Percentiles rank a stretch among this genome's conserved stretches.
These are phyloP conservation scores for Salix arbutifolia DNA, from an alignment of 345 rosid genomes.

Conservation along the genomic window DNA sequence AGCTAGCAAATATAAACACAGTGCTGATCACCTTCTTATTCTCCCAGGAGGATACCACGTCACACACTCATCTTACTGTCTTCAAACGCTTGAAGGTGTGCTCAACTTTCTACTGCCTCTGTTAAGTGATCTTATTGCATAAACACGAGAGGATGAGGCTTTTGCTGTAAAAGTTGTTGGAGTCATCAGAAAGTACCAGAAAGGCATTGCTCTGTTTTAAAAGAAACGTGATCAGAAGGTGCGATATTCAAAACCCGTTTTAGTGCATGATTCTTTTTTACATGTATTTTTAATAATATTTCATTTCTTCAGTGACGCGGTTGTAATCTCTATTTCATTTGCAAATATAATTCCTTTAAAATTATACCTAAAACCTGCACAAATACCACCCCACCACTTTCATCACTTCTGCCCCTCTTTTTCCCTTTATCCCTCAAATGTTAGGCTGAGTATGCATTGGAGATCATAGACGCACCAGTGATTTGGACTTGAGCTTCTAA, in stretches of 20 bases:
- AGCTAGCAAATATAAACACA: constrained; percentile 46
- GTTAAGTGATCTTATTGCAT: constrained; percentile 57
- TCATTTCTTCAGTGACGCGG: background rate
- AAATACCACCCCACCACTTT: too few relatives aligned
- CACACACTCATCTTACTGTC: constrained; percentile 85
- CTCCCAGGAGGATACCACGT: constrained; percentile 91
- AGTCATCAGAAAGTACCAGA: constrained; percentile 45
- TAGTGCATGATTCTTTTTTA: background rate
- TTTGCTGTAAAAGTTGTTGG: constrained; percentile 46
- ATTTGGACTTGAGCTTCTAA: too few relatives aligned
- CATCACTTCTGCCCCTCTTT: too few relatives aligned
- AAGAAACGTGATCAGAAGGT: constrained; percentile 28
- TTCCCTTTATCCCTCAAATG: too few relatives aligned
- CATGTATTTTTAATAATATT: background rate
- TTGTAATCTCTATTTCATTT: too few relatives aligned
- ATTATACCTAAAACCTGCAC: too few relatives aligned
- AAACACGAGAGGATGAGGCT: constrained; percentile 68
- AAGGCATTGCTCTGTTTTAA: constrained; percentile 43
- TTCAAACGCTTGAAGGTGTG: constrained; percentile 82
- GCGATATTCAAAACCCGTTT: background rate
- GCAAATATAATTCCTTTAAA: too few relatives aligned
- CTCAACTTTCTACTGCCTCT: constrained; percentile 50
- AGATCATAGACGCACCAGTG: too few relatives aligned
- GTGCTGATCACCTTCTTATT: constrained; percentile 60
- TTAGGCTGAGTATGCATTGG: too few relatives aligned